Percentiles rank a stretch among this genome's conserved stretches.
Conservation (phyloP, 1,284 basidiomycete genomes). For the Malassezia furfur region DNA sequence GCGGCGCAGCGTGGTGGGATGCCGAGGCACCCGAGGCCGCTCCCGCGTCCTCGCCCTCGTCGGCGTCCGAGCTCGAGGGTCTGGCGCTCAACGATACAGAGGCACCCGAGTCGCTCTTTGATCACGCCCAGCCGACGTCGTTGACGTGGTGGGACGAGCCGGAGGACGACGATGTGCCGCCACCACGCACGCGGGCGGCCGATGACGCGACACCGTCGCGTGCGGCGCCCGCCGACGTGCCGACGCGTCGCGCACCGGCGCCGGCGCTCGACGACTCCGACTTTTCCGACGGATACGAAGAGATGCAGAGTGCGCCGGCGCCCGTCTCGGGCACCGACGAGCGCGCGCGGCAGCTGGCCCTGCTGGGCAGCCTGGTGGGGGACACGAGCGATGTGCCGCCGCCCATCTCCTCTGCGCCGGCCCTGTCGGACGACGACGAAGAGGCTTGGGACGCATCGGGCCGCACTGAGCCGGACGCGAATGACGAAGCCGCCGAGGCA, state of each 20-base stretch:
- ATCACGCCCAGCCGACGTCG: background rate
- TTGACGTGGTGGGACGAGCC: conserved; percentile 6
- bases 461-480: background rate
- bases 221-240: background rate
- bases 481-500: too few species aligned
- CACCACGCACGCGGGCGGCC: too few species aligned
- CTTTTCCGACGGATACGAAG: conserved; percentile 43
- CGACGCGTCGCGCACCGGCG: background rate
- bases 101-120: background rate
- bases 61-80: conserved; percentile 17
- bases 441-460: background rate
- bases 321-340: conserved; percentile 2
- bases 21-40: background rate
- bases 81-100: background rate
- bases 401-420: background rate
- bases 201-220: too few species aligned
- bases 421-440: background rate
- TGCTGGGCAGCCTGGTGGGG: conserved; percentile 50
- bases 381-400: too few species aligned
- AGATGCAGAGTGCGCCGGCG: conserved; percentile 7
- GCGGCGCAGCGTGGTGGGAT: background rate
- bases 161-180: background rate
- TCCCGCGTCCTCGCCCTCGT: conserved; percentile 10
- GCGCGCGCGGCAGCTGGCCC: conserved; percentile 14
- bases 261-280: conserved; percentile 12